A percentile compares a stretch with the other conserved stretches of the same genome.
Conservation (phyloP, 2,329 filamentous ascomycete genomes). For the Neospermospora avenae region DNA sequence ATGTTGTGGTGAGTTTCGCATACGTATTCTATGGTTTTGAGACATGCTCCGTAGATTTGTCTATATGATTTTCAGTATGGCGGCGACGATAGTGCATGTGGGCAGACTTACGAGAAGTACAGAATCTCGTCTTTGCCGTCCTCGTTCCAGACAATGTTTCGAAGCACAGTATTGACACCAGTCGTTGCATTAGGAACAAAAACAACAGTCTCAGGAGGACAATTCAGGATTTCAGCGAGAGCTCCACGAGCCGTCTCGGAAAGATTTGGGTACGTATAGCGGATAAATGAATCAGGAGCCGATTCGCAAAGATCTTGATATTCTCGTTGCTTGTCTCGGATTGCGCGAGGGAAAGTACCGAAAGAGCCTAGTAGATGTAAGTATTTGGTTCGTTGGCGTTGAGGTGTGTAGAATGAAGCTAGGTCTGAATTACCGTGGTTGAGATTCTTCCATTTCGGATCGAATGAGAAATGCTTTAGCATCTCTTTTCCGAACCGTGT, state of each 20-base stretch:
- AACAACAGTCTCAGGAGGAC: slow-evolving; percentile 63
- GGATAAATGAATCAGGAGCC: slow-evolving; percentile 72
- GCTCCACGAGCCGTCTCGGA: slow-evolving; percentile 63
- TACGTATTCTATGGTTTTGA: slow-evolving; percentile 68
- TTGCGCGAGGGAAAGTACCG: slow-evolving; percentile 65
- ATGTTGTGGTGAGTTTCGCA: slow-evolving; percentile 56
- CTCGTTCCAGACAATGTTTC: slow-evolving; percentile 63
- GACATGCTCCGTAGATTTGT: slow-evolving; percentile 51
- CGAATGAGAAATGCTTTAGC: slow-evolving; percentile 36
- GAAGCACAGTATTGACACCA: slow-evolving; percentile 74
- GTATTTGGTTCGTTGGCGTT: background rate
- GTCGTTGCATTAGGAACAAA: slow-evolving; percentile 80
- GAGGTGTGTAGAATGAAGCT: background rate
- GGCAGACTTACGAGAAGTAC: slow-evolving; percentile 58
- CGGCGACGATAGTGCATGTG: background rate
- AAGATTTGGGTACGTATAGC: slow-evolving; percentile 59
- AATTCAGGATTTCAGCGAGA: slow-evolving; percentile 64
- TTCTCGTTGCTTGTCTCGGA: slow-evolving; percentile 57
- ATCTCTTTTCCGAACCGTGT: slow-evolving; percentile 36
- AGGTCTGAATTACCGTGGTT: slow-evolving; percentile 41
- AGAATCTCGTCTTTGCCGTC: slow-evolving; percentile 68
- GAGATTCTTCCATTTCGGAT: slow-evolving; percentile 34
- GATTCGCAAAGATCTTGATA: slow-evolving; percentile 67
- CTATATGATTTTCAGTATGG: background rate
- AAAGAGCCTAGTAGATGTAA: slow-evolving; percentile 59